A percentile compares a stretch with the other conserved stretches of the same genome.
phyloP scores from a whole-genome alignment of 805 yeast species.

The Schwanniomyces sp. region DNA sequence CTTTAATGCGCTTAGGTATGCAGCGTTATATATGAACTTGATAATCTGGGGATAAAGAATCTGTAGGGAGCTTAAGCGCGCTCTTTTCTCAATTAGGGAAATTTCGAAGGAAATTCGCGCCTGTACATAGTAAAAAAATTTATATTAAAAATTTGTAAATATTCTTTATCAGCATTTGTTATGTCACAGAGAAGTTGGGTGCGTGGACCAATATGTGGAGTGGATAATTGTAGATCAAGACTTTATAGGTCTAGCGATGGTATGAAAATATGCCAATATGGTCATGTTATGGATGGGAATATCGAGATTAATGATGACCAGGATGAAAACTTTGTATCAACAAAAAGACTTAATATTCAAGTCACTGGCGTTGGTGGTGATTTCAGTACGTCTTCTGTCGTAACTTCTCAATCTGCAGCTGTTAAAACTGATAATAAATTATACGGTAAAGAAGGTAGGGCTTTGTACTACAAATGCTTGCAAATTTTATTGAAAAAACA shows the following conservation, averaged over 20 bases:
- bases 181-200: slow-evolving; percentile 37
- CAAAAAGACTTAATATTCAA: slow-evolving; percentile 55
- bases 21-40: no score
- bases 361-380: slow-evolving; percentile 28
- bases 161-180: neutral
- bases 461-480: slow-evolving; percentile 43
- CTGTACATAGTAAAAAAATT: neutral
- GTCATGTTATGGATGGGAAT: slow-evolving; percentile 84
- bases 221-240: slow-evolving; percentile 81
- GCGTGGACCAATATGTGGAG: slow-evolving; percentile 84
- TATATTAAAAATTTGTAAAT: neutral
- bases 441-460: slow-evolving; percentile 50
- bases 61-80: no score
- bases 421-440: slow-evolving; percentile 15
- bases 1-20: no score
- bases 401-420: slow-evolving; percentile 18
- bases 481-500: slow-evolving; percentile 56
- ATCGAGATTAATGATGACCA: slow-evolving; percentile 80
- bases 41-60: no score
- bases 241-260: slow-evolving; percentile 77
- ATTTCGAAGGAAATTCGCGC: neutral
- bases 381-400: slow-evolving; percentile 16
- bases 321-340: slow-evolving; percentile 53
- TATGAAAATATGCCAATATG: slow-evolving; percentile 79
- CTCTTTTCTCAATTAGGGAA: no score